Evolutionary conservation across 192 early-diverging fungal species (phyloP).

Genomic region (Backusella mclennaniae): DNA sequence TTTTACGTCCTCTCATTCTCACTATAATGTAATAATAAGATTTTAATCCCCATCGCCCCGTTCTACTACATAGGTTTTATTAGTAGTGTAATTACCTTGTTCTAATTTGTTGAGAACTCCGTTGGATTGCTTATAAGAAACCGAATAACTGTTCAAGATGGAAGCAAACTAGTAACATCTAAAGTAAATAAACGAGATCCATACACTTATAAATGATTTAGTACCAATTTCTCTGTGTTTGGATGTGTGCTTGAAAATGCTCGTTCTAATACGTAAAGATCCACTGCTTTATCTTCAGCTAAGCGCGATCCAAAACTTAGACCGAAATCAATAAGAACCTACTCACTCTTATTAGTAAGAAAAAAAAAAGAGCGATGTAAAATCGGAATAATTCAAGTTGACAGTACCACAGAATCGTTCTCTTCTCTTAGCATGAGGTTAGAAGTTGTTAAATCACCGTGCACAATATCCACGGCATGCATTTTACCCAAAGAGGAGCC

Average conservation of each 20-base stretch:
- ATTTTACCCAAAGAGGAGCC: conserved; percentile 71
- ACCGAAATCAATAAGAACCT: conserved; percentile 95
- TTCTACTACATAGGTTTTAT: neutral
- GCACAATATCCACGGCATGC: conserved; percentile 86
- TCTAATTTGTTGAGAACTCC: conserved; percentile 69
- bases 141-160: conserved; percentile 69
- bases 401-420: conserved; percentile 48
- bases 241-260: conserved; percentile 94
- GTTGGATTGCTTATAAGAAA: conserved; percentile 55
- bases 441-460: conserved; percentile 97
- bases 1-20: conserved; percentile 78
- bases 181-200: neutral
- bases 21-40: conserved; percentile 37
- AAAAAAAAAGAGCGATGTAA: neutral
- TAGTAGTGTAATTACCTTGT: conserved; percentile 62
- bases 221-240: conserved; percentile 73
- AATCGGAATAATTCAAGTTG: neutral
- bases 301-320: conserved; percentile 82
- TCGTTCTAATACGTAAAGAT: conserved; percentile 97
- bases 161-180: conserved; percentile 58
- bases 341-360: neutral
- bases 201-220: neutral
- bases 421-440: conserved; percentile 78
- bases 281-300: conserved; percentile 96
- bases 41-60: neutral